Evolutionary conservation across 306 rosid species (phyloP).

Genomic region (Casuarina glauca): DNA sequence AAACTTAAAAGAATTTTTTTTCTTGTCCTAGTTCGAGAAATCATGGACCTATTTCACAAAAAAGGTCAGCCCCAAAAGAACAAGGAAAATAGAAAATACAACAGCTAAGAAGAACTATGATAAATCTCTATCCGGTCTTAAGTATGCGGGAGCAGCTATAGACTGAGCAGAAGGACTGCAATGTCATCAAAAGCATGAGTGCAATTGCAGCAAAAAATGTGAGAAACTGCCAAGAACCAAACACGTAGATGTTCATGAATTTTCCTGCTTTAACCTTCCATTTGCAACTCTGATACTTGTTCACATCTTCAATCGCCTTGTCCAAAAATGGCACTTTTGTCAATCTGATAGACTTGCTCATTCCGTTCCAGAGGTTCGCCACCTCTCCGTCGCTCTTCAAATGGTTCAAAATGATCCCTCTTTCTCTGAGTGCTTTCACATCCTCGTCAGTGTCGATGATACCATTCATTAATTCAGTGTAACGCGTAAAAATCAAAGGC

Average conservation of each 20-base stretch:
- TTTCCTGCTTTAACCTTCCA: conserved; percentile 56
- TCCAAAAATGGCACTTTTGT: conserved; percentile 66
- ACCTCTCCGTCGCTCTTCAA: conserved; percentile 70
- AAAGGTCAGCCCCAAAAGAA: neutral
- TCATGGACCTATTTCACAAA: neutral
- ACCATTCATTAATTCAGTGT: conserved; percentile 74
- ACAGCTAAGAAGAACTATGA: too few relatives aligned
- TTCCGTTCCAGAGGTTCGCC: conserved; percentile 65
- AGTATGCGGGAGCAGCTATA: conserved; percentile 35
- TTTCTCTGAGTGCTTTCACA: conserved; percentile 49
- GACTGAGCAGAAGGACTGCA: conserved; percentile 44
- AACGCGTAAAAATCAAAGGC: conserved; percentile 61
- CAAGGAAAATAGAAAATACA: neutral
- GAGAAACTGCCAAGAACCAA: conserved; percentile 66
- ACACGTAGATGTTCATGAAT: conserved; percentile 48
- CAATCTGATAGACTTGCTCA: conserved; percentile 65
- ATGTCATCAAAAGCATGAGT: conserved; percentile 51
- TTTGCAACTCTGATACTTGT: conserved; percentile 57
- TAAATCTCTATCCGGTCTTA: too few relatives aligned
- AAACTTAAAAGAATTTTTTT: neutral
- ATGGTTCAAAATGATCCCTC: conserved; percentile 58
- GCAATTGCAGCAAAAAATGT: conserved; percentile 52
- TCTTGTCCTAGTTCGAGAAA: neutral
- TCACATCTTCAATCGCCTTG: conserved; percentile 70
- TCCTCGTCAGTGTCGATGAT: conserved; percentile 71